Percentiles rank a stretch among this genome's conserved stretches.
These are phyloP conservation scores for Aspergillus wentii DNA, from an alignment of 495 filamentous ascomycete species.

Conservation along the genomic window DNA sequence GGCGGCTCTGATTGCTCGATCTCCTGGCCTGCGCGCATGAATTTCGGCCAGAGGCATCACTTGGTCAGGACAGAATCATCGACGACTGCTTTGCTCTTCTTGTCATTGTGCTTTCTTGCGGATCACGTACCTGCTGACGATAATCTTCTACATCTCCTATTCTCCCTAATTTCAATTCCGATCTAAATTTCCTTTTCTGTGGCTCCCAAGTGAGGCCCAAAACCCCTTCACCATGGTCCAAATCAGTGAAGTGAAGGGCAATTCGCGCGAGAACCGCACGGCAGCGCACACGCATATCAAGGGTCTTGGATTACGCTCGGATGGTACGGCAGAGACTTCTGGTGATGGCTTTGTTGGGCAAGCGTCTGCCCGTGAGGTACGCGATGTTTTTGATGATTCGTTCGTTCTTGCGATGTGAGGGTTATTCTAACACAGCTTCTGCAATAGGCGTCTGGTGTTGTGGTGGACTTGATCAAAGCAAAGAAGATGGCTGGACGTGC, in stretches of 20 bases:
- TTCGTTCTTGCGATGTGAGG: not conserved
- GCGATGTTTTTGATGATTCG: conserved; percentile 6
- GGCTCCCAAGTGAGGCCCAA: conserved; percentile 21
- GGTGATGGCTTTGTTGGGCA: conserved; percentile 87
- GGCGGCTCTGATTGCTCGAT: conserved; percentile 24
- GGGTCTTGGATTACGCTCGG: conserved; percentile 75
- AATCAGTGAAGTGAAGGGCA: conserved; percentile 94
- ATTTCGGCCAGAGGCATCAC: conserved; percentile 31
- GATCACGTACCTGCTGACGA: conserved; percentile 1
- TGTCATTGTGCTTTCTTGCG: conserved; percentile 12
- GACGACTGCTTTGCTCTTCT: conserved; percentile 6
- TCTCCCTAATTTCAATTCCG: not conserved
- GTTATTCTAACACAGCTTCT: conserved; percentile 9
- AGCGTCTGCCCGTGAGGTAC: conserved; percentile 76
- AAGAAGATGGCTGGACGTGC: conserved; percentile 97
- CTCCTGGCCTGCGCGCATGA: conserved; percentile 28
- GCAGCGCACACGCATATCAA: conserved; percentile 97
- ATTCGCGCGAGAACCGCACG: conserved; percentile 90
- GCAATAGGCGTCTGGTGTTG: conserved; percentile 77
- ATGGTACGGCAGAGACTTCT: conserved; percentile 75
- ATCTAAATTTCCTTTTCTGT: conserved; percentile 5
- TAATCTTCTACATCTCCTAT: conserved; percentile 4
- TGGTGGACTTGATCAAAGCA: conserved; percentile 88
- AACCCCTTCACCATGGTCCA: conserved; percentile 65
- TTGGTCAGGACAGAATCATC: conserved; percentile 5